Conservation (phyloP, 768 basidiomycete species). For the Macrolepiota albuminosa region DNA sequence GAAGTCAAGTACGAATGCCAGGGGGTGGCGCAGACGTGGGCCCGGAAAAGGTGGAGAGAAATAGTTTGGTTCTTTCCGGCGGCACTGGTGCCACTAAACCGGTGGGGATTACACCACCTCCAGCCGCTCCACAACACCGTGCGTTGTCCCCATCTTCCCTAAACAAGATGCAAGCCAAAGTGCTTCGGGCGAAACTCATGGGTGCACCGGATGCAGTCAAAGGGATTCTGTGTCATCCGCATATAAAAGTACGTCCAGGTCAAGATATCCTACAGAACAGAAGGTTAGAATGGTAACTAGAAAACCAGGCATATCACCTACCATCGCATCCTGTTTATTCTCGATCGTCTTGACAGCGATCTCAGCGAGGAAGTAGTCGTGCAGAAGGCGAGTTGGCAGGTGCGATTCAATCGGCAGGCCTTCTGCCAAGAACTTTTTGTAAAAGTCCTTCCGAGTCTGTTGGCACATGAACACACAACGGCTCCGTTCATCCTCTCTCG, state of each 20-base stretch:
- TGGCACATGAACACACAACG: too few relatives aligned
- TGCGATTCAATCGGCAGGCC: too few relatives aligned
- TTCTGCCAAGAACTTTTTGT: too few relatives aligned
- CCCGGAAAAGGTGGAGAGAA: background rate
- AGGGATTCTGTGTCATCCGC: too few relatives aligned
- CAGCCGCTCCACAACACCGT: too few relatives aligned
- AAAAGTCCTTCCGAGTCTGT: too few relatives aligned
- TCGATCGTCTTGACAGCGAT: conserved; percentile 98
- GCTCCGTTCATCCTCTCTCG: too few relatives aligned
- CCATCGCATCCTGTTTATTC: conserved; percentile 98
- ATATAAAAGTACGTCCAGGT: too few relatives aligned
- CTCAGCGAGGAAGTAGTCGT: conserved; percentile 97
- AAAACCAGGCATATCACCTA: conserved; percentile 22
- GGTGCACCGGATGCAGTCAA: too few relatives aligned
- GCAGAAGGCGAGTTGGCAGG: conserved; percentile 80
- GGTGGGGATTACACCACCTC: background rate
- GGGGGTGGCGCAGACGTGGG: background rate
- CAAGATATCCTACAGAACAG: conserved; percentile 55
- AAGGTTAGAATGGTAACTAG: background rate
- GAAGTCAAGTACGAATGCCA: background rate
- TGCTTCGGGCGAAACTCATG: too few relatives aligned
- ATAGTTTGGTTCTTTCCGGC: background rate
- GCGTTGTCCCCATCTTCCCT: too few relatives aligned
- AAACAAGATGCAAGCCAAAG: too few relatives aligned
- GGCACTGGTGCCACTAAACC: background rate